Evolutionary conservation across 2,329 filamentous ascomycete species (phyloP).

Genomic region (Periconia sp.): DNA sequence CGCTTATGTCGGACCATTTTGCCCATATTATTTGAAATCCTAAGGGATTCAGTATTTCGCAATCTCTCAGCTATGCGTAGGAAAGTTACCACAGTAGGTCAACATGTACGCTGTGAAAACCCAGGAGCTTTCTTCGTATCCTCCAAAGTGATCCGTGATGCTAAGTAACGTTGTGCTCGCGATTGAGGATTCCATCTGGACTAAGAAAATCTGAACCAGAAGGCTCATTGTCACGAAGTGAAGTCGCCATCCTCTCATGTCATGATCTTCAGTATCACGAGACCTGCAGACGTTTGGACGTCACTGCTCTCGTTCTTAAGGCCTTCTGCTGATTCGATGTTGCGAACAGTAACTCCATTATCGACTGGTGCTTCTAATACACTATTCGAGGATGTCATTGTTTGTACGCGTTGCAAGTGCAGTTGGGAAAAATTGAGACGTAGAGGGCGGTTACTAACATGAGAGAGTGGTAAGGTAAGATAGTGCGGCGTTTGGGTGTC

Average conservation of each 20-base stretch:
- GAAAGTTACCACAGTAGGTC: slow-evolving; percentile 34
- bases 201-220: slow-evolving; percentile 26
- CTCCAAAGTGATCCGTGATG: slow-evolving; percentile 38
- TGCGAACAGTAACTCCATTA: too few relatives aligned
- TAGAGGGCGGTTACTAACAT: too few relatives aligned
- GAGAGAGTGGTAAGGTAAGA: too few relatives aligned
- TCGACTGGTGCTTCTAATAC: too few relatives aligned
- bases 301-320: too few relatives aligned
- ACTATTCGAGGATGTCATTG: too few relatives aligned
- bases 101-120: slow-evolving; percentile 40
- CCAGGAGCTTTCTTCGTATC: slow-evolving; percentile 39
- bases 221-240: slow-evolving; percentile 8
- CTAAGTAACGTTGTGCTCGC: slow-evolving; percentile 38
- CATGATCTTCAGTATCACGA: neutral
- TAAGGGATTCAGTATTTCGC: neutral
- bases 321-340: too few relatives aligned
- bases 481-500: too few relatives aligned
- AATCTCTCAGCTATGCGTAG: neutral
- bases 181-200: slow-evolving; percentile 37
- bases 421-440: too few relatives aligned
- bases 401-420: too few relatives aligned
- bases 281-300: too few relatives aligned
- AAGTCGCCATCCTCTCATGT: slow-evolving; percentile 8
- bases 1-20: slow-evolving; percentile 35
- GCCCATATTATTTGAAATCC: slow-evolving; percentile 31